Conservation (phyloP, 495 filamentous ascomycete species). For the Penicillium simplicissimum region DNA sequence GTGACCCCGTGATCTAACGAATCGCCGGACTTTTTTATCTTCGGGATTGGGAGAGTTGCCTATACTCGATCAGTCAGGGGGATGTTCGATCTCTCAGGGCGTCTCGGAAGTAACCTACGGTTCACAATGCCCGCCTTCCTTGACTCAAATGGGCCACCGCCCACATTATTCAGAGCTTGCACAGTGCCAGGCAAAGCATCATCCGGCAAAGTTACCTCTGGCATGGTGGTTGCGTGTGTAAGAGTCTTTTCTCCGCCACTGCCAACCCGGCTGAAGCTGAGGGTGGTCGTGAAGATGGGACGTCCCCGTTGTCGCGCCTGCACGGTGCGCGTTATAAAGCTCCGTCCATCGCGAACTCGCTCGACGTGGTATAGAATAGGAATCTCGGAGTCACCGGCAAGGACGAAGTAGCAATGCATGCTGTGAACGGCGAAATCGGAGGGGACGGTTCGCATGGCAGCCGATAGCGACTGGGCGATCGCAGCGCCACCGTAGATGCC, state of each 20-base stretch:
- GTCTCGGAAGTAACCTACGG: slow-evolving; percentile 30
- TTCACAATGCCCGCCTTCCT: slow-evolving; percentile 45
- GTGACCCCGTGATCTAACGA: slow-evolving; percentile 72
- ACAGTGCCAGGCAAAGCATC: slow-evolving; percentile 22
- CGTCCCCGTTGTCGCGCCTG: slow-evolving; percentile 88
- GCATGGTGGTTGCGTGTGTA: slow-evolving; percentile 42
- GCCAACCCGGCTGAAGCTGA: slow-evolving; percentile 77
- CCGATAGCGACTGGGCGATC: slow-evolving; percentile 87
- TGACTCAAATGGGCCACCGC: slow-evolving; percentile 45
- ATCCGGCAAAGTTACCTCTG: slow-evolving; percentile 31
- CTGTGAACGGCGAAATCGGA: slow-evolving; percentile 79
- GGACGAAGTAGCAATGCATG: slow-evolving; percentile 99
- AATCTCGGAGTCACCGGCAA: slow-evolving; percentile 79
- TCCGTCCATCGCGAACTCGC: slow-evolving; percentile 84
- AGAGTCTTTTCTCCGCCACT: slow-evolving; percentile 63
- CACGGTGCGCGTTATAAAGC: slow-evolving; percentile 91
- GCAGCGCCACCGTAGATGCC: slow-evolving; percentile 92
- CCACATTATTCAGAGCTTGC: slow-evolving; percentile 30
- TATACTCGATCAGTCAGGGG: slow-evolving; percentile 11
- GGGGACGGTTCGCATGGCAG: slow-evolving; percentile 84
- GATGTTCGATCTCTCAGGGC: not conserved
- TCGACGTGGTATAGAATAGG: slow-evolving; percentile 94
- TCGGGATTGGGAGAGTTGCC: slow-evolving; percentile 52
- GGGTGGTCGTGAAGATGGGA: slow-evolving; percentile 91
- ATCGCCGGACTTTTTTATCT: slow-evolving; percentile 71